Conservation (phyloP, 148 eudicot genomes). For the Suaeda aralocaspica region DNA sequence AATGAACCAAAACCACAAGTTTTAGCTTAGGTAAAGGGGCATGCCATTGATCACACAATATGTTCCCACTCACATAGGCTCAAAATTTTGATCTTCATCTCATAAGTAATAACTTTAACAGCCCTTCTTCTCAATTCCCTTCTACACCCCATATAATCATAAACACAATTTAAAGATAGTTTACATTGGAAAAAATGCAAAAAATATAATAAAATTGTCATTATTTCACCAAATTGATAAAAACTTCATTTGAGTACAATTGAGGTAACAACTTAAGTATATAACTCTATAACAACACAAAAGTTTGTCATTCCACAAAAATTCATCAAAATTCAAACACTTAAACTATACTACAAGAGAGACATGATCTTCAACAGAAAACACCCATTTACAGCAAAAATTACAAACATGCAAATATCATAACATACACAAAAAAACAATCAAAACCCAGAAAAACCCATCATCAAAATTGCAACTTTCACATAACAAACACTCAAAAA, state of each 20-base stretch:
- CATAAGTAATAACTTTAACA: background rate
- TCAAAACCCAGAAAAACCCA: slow-evolving; percentile 19
- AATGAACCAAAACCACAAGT: background rate
- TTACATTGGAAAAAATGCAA: too few relatives aligned
- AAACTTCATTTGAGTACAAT: background rate
- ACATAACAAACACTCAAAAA: background rate
- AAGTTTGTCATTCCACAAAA: background rate
- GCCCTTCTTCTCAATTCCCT: background rate
- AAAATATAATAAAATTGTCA: too few relatives aligned
- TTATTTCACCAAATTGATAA: background rate
- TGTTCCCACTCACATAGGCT: background rate
- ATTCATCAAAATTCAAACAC: background rate
- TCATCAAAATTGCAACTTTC: background rate
- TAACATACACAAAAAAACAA: background rate
- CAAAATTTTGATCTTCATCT: background rate
- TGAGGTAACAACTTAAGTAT: background rate
- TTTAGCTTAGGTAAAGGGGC: background rate
- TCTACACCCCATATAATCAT: background rate
- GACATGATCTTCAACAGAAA: slow-evolving; percentile 4
- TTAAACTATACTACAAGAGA: background rate
- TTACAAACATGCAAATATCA: slow-evolving; percentile 26
- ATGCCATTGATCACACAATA: slow-evolving; percentile 2
- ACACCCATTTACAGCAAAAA: background rate
- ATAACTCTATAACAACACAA: too few relatives aligned
- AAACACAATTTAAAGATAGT: background rate